Evolutionary conservation across 1,284 basidiomycete species (phyloP).

Genomic region (Uromyces viciae-fabae): DNA sequence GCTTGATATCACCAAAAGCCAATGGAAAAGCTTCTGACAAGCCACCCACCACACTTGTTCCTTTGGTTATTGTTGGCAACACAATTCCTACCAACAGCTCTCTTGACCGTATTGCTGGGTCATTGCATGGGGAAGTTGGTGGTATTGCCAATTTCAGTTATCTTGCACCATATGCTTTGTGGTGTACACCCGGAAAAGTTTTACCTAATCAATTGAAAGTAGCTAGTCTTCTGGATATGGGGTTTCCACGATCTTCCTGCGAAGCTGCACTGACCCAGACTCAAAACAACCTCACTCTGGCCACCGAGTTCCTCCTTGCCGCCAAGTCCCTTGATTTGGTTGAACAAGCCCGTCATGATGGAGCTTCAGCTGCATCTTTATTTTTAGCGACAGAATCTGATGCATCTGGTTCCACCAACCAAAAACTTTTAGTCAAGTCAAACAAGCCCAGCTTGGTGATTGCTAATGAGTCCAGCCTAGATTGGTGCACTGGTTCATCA

Average conservation of each 20-base stretch:
- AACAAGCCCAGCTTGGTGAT: no score
- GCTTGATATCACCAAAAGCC: conserved; percentile 73
- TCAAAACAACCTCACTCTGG: conserved; percentile 82
- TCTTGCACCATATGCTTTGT: conserved; percentile 54
- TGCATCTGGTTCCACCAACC: no score
- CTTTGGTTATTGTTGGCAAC: conserved; percentile 49
- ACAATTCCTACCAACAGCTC: conserved; percentile 54
- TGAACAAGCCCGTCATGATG: conserved; percentile 48
- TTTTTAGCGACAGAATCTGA: conserved; percentile 42
- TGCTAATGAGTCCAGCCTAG: no score
- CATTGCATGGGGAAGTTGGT: conserved; percentile 39
- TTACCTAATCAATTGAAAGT: conserved; percentile 60
- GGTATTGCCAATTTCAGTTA: conserved; percentile 35
- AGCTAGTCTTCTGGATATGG: conserved; percentile 88
- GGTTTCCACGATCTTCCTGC: conserved; percentile 80
- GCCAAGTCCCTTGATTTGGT: conserved; percentile 79
- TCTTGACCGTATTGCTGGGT: conserved; percentile 35
- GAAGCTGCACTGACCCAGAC: conserved; percentile 76
- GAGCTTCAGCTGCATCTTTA: no score
- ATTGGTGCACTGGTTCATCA: no score
- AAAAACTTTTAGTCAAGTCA: no score
- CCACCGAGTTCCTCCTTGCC: conserved; percentile 79
- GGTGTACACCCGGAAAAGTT: no score
- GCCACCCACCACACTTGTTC: conserved; percentile 47
- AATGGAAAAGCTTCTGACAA: conserved; percentile 69